Conservation (phyloP, 2,329 filamentous ascomycete genomes). For the Pseudopyricularia cyperi region DNA sequence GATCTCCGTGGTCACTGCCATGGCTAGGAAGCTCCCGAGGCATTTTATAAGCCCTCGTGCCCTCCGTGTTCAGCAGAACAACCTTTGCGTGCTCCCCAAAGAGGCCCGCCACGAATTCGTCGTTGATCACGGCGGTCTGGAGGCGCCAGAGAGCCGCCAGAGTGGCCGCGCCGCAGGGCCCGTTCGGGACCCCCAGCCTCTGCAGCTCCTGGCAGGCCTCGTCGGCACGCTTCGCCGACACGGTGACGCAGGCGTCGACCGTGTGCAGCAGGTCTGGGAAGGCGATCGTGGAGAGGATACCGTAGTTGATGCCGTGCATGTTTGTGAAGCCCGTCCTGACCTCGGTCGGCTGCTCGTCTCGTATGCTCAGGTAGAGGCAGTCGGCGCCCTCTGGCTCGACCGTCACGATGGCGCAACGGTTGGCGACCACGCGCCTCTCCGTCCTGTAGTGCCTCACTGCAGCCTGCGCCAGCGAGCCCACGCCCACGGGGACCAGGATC, state of each 20-base stretch:
- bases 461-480: slow-evolving; percentile 60
- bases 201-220: slow-evolving; percentile 38
- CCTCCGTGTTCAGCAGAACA: slow-evolving; percentile 7
- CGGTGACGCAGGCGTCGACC: slow-evolving; percentile 45
- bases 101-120: not conserved
- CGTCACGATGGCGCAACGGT: slow-evolving; percentile 34
- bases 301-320: slow-evolving; percentile 65
- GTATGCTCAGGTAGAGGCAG: slow-evolving; percentile 41
- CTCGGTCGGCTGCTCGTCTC: slow-evolving; percentile 29
- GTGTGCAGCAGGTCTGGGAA: slow-evolving; percentile 47
- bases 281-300: slow-evolving; percentile 50
- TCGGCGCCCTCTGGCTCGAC: slow-evolving; percentile 59
- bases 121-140: slow-evolving; percentile 16
- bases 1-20: not conserved
- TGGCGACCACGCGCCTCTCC: not conserved
- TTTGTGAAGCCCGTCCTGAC: slow-evolving; percentile 49
- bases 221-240: slow-evolving; percentile 52
- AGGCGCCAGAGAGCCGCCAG: slow-evolving; percentile 41
- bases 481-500: slow-evolving; percentile 55
- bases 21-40: not conserved
- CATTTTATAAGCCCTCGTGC: slow-evolving; percentile 4
- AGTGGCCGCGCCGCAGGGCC: slow-evolving; percentile 25
- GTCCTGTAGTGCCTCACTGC: slow-evolving; percentile 52
- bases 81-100: slow-evolving; percentile 4
- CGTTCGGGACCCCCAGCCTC: slow-evolving; percentile 10